Evolutionary conservation across 441 rosid genomes (phyloP), one percentile per base, ranked within the genome.

Genomic region (Cnidoscolus chayamansa): DNA sequence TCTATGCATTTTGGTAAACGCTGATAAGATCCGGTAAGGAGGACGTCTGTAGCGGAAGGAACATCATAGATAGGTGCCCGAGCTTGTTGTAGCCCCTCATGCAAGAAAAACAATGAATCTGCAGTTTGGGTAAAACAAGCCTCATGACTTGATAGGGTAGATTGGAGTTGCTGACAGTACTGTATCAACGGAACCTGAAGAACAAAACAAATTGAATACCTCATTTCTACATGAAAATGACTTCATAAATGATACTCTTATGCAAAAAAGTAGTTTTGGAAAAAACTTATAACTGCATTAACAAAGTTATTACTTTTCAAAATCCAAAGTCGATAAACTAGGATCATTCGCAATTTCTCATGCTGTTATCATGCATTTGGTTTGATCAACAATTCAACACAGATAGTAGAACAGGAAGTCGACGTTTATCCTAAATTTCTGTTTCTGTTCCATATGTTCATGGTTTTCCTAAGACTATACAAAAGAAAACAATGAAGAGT

Each of bases 51-150:
- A 74, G 99, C 97, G 76, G 99, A 93, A 56, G 99, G 97, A 82
- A 93, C 97, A 54, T 96, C 98, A 80, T 96, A 96, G 43, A 92
- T 86, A 49, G 99, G 99, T 67, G 97, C 98, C 20, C 97, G 98
- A 71, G 99, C 98, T 86, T 96, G 98, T 73, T 91, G 99, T 65
- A 96, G 79, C 70, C 96, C 97, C 82, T 96, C 99, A 62, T 91
- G 98, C 99, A 96, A 89, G 81, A 93, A 96, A 84, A 91, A 96
- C 73, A 96, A 86, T 0, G 94, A 90, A 83, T 96, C 99, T 62
- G 99, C 94, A 53, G 97, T 89, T 86, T 93, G 97, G 77, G 94
- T 90, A 76, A 96, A 93, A 80, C 97, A 90, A 40, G 91, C 82
- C 74, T 91, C 99, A 77, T 93, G 99, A 82, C 89, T 86, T 62